Conservation (phyloP, 345 rosid genomes). For the Eucalyptus marginata region DNA sequence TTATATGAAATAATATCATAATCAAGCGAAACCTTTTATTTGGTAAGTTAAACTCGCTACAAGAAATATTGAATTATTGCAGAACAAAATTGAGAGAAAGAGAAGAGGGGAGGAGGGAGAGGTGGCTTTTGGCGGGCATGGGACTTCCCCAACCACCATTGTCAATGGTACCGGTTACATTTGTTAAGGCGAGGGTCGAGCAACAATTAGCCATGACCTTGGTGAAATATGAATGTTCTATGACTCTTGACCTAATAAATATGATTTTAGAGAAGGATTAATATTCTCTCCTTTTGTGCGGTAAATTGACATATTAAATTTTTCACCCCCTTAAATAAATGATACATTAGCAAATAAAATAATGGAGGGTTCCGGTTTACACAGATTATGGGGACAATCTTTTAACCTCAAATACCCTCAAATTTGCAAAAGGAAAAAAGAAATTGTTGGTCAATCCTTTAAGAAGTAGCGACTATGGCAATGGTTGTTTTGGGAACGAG, state of each 20-base stretch:
- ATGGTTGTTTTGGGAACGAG: neutral
- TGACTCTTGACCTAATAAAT: no score
- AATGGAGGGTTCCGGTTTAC: neutral
- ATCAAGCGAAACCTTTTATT: no score
- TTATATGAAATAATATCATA: neutral
- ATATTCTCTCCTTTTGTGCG: neutral
- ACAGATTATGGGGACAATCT: neutral
- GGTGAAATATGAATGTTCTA: no score
- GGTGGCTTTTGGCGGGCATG: neutral
- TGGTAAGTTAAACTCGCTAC: no score
- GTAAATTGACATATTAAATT: neutral
- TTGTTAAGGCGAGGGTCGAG: neutral
- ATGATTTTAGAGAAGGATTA: neutral
- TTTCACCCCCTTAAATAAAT: neutral
- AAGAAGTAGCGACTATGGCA: neutral
- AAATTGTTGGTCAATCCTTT: neutral
- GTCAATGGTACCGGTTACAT: neutral
- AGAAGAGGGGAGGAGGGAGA: neutral
- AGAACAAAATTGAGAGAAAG: neutral
- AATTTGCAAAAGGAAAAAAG: neutral
- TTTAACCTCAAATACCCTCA: neutral
- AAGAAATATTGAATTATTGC: neutral
- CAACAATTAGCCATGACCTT: neutral
- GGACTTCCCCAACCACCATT: neutral
- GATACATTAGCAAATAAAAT: neutral